Base-by-base conservation (phyloP, 345 rosid species). In the Heritiera littoralis region DNA sequence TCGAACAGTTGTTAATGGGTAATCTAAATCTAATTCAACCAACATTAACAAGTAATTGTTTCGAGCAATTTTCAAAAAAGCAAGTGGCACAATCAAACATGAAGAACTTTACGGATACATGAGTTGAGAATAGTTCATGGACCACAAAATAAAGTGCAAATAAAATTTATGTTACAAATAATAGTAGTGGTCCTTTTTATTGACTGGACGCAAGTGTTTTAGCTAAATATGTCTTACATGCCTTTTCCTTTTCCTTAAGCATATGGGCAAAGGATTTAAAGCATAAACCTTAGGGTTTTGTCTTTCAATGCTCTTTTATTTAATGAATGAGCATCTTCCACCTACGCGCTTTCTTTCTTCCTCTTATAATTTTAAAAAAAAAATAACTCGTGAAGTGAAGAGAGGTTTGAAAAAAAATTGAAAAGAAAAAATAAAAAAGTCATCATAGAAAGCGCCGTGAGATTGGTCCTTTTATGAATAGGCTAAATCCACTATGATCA, bases 101-200 rank as follows among this genome's bases (percentile, higher is more conserved):
- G 17, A 35, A 77, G 75, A 67, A 74, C 17, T 35, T 35, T 7
- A 73, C 72, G 61, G 61, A 68, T 73, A 74, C 61, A 77, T 72
- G 66, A 46, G 41, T 40, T 43, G 73, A 81, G 82, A 81, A 80
- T 75, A 78, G 46, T 80, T 81, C 2, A 35, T 35, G 89, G 89
- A 87, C 89, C 87, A 77, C 83, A 43, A 20, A 17, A 20, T 40
- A 80, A 83, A 87, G 85, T 74, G 79, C 72, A 54, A 65, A 28
- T 54, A 68, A 79, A 67, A 80, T 80, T 79, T 79, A 85, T 87
- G 81, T 82, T 72, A 40, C 65, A 77, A 81, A 68, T 68, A 77
- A 60, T 63, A 9, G 30, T 48, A 7, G 83, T 84, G 87, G 87
- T 81, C 87, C 85, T 81, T 66, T 66, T 64, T 3, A 52, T 81